phyloP scores from a whole-genome alignment of 2,329 filamentous ascomycete genomes.

The Aspergillus alliaceus region DNA sequence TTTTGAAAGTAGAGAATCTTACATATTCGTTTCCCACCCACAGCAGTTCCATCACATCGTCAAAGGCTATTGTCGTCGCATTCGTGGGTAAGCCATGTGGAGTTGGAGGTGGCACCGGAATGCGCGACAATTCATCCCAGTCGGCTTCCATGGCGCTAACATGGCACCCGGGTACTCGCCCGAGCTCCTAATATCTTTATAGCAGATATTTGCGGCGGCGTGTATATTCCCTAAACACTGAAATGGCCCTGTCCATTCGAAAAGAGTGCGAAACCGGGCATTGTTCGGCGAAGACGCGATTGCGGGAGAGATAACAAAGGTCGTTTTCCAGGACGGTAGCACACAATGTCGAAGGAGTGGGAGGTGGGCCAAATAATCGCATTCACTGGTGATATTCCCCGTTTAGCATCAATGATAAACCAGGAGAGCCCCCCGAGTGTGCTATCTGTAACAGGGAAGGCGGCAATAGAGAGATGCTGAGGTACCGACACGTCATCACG shows the following conservation, averaged over 20 bases:
- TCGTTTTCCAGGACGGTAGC: neutral
- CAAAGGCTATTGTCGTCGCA: constrained; percentile 82
- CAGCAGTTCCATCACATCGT: constrained; percentile 82
- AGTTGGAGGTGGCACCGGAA: constrained; percentile 76
- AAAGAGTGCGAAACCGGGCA: constrained; percentile 32
- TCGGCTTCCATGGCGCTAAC: constrained; percentile 47
- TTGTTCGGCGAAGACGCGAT: constrained; percentile 36
- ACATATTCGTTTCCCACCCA: constrained; percentile 94
- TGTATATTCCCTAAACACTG: constrained; percentile 4
- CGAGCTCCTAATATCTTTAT: neutral
- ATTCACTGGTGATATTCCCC: neutral
- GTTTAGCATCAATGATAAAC: neutral
- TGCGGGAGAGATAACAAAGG: constrained; percentile 31
- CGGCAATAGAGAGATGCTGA: constrained; percentile 1
- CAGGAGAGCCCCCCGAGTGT: neutral
- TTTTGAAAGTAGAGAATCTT: constrained; percentile 36
- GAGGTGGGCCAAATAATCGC: neutral
- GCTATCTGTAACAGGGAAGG: neutral
- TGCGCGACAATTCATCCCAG: constrained; percentile 70
- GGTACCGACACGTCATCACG: constrained; percentile 12
- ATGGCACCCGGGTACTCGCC: constrained; percentile 16
- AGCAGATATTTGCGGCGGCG: neutral
- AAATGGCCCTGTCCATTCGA: constrained; percentile 31
- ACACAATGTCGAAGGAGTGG: neutral
- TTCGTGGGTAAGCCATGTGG: constrained; percentile 68